Conservation (phyloP, 306 rosid genomes). For the Urtica urens region DNA sequence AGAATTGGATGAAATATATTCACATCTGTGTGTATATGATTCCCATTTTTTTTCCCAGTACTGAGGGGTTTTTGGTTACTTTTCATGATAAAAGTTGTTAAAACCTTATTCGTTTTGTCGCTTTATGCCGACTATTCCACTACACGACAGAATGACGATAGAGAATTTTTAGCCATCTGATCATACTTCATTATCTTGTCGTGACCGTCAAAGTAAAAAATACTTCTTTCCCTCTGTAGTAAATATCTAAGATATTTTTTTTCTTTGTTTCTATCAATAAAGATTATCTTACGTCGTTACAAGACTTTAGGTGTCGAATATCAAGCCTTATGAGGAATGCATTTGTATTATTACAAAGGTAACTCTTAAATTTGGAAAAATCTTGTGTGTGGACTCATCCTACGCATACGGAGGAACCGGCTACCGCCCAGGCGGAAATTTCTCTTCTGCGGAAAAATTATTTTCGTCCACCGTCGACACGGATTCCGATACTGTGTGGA, state of each 20-base stretch:
- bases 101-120: conserved; percentile 5
- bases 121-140: conserved; percentile 9
- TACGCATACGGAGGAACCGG: too few relatives aligned
- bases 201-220: background rate
- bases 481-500: too few relatives aligned
- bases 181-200: background rate
- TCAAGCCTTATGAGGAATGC: background rate
- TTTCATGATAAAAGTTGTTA: background rate
- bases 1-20: background rate
- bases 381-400: too few relatives aligned
- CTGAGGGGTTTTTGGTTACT: background rate
- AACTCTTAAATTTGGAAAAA: background rate
- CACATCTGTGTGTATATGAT: background rate
- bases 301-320: background rate
- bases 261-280: background rate
- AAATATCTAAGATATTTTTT: background rate
- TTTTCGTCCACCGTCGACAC: too few relatives aligned
- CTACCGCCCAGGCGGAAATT: too few relatives aligned
- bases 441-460: too few relatives aligned
- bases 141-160: background rate
- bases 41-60: background rate
- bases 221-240: background rate
- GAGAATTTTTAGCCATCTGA: background rate
- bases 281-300: background rate
- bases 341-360: background rate